Base-by-base conservation (phyloP, 805 yeast genomes). In the Saturnispora hagleri region DNA sequence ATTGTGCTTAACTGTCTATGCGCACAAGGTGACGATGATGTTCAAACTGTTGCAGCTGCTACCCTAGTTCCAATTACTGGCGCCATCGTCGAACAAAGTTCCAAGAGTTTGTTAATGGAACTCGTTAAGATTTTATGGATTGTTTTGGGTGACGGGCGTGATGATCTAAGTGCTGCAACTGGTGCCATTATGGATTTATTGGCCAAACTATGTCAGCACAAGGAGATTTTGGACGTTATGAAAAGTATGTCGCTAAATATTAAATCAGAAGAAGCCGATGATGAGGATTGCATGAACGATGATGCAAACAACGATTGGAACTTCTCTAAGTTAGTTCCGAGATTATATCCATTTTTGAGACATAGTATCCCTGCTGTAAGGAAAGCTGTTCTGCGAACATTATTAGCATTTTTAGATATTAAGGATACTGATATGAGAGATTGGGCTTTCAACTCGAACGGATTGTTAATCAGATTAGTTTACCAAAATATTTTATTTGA, bases 1-100 rank as follows among this genome's bases (percentile, higher is more conserved):
- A 86, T 93, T 77, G 98, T 93, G 1, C 71, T 93, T 43, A 88
- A 86, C 67, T 96, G 97, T 3, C 70, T 93, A 46, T 95, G 89
- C 59, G 96, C 90, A 64, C 97, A 89, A 65, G 95, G 89, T 60
- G 98, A 90, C 66, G 98, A 90, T 66, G 99, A 93, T 65, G 98
- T 93, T 26, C 97, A 95, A 66, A 89, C 97, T 8, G 97, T 91
- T 45, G 89, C 96, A 24, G 98, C 99, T 0, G 86, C 96, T 2
- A 89, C 96, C 1, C 71, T 93, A 49, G 75, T 91, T 0, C 99
- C 99, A 3, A 87, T 93, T 46, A 89, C 96, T 1, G 48, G 52
- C 3, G 52, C 52, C 6, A 44, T 50, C 15, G 52, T 50, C 44
- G 52, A 50, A 31, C 48, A 50, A 26, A 50, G 52, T 31, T 73